Evolutionary conservation across 768 basidiomycete species (phyloP), one percentile per base, ranked within the genome.

Genomic region (Asterophora parasitica): DNA sequence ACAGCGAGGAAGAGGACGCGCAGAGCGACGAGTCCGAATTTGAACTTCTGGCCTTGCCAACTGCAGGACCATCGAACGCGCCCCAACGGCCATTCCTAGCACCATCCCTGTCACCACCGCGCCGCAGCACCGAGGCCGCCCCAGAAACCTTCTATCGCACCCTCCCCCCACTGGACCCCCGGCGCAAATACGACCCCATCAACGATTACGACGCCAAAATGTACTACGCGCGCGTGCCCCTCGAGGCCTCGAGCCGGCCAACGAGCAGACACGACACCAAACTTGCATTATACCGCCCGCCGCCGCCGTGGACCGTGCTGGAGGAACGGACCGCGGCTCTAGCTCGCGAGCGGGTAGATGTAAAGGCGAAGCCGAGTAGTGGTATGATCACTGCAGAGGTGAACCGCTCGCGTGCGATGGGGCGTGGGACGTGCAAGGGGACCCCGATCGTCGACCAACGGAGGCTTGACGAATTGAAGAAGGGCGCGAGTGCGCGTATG

Each of bases 271-370:
- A 57, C 7, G 65, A 68, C 42, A 44, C 51, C 7, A 45, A 46
- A 26, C 58, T 71, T 19, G 66, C 65, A 57, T 65, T 73, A 13
- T 70, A 62, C 51, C 69, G 72, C 12, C 48, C 51, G 5, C 71
- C 71, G 7, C 71, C 71, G 1, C 58, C 66, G 7, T 73, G 70
- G 69, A 58, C 46, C 41, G 44, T 48, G 1, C 52, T 72, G 17
- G 58, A 59, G 10, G 57, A 35, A 19, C 15, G 16, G 23, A 52
- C 42, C 42, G 30, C 37, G 15, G n/a, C 12, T n/a, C 41, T 49
- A 31, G 30, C 23, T 35, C 40, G 31, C 9, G 39, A 47, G 7
- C 26, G 44, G 26, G 27, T 27, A 6, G 19, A 37, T 1, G 17
- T 38, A 23, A 49, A 46, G 39, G 19, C 44, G 10, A 39, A 38